Conservation (phyloP, 1,284 basidiomycete genomes). For the Heimioporus retisporus region DNA sequence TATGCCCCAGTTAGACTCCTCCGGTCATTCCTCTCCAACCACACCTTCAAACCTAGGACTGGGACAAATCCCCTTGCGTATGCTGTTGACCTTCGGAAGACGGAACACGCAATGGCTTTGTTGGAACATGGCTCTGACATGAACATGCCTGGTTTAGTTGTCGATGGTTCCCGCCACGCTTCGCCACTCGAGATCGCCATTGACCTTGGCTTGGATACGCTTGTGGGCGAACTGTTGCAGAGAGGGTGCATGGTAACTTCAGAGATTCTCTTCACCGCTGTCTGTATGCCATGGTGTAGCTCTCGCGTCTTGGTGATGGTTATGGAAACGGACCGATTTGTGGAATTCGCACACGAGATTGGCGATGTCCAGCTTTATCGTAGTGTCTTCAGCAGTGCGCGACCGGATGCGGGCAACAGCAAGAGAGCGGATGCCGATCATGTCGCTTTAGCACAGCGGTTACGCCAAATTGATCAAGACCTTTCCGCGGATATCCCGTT, state of each 20-base stretch:
- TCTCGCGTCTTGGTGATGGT: not conserved
- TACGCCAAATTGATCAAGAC: not conserved
- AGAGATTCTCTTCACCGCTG: not conserved
- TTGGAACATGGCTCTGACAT: not conserved
- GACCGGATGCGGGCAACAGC: not conserved
- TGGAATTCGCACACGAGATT: not conserved
- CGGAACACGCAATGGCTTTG: slow-evolving; percentile 1
- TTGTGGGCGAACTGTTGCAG: not conserved
- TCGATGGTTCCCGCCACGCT: not conserved
- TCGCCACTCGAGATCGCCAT: slow-evolving; percentile 4
- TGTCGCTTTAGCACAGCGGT: not conserved
- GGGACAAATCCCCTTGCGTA: slow-evolving; percentile 12
- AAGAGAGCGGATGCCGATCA: not conserved
- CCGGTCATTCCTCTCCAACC: not conserved
- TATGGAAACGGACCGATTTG: not conserved
- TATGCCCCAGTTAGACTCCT: not conserved
- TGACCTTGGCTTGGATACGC: not conserved
- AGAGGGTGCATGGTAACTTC: not conserved
- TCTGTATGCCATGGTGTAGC: slow-evolving; percentile 5
- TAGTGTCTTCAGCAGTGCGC: not conserved
- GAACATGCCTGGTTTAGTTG: not conserved
- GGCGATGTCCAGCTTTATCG: not conserved
- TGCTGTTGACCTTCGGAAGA: slow-evolving; percentile 10
- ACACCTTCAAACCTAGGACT: not conserved
- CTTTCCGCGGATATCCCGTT: slow-evolving; percentile 1